Evolutionary conservation across 768 basidiomycete genomes (phyloP), one percentile per base, ranked within the genome.

Genomic region (Chalciporus sphaerocephalus): DNA sequence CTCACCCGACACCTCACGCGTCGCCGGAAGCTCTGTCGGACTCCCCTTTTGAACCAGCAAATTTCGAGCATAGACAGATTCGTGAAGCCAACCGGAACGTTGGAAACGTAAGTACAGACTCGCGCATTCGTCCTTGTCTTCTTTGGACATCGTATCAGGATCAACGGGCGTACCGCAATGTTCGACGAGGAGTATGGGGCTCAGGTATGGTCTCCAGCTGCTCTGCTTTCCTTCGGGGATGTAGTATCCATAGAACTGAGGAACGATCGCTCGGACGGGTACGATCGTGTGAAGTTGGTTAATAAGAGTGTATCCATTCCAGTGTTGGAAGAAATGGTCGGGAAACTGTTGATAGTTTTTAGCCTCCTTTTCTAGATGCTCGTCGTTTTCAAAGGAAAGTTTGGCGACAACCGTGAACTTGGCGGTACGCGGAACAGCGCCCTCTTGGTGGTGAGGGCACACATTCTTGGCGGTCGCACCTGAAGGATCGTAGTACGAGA

Each of bases 181-280:
- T 48, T 78, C 78, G 40, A 78, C 51, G 8, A 79, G 62, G 32
- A 76, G 56, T 34, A 79, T 70, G 1, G 74, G 71, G 39, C 69
- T 71, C 6, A 67, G 50, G 48, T 56, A 54, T 15, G 38, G 2
- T 2, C 15, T 24, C 5, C n/a, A n/a, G n/a, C n/a, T n/a, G n/a
- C n/a, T n/a, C n/a, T n/a, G n/a, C n/a, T n/a, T n/a, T n/a, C n/a
- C n/a, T n/a, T 37, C 12, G 1, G 68, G 69, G 0, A 53, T 55
- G 51, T 83, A 85, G 60, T 78, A 80, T 1, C 84, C 82, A 52
- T 79, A 85, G 59, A 75, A 85, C 56, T 82, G 80, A 0, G 83
- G 82, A 3, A 79, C 75, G 38, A 83, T 38, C 0, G 83, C 71
- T 6, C 69, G 64, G 4, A 76, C 64, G 3, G 78, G 76, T 0